A percentile compares a stretch with the other conserved stretches of the same genome.
Conservation (phyloP, 2,329 filamentous ascomycete species). For the Aspergillus aculeatinus region DNA sequence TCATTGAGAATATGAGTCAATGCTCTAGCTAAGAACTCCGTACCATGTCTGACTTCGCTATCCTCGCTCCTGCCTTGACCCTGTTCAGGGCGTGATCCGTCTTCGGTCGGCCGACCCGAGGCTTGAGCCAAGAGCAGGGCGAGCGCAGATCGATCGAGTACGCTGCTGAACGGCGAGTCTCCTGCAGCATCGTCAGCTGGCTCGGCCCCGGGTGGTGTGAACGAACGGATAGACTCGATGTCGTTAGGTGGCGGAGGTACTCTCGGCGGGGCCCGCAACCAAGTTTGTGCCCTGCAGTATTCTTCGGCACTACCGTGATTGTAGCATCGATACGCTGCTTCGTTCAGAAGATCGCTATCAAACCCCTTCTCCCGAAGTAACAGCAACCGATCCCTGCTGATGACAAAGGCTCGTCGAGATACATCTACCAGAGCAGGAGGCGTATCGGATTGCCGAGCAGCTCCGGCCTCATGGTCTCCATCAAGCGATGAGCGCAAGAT, state of each 20-base stretch:
- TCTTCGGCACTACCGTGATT: slow-evolving; percentile 65
- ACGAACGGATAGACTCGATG: slow-evolving; percentile 33
- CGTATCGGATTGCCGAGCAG: slow-evolving; percentile 62
- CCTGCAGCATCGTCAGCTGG: slow-evolving; percentile 29
- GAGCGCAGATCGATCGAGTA: slow-evolving; percentile 32
- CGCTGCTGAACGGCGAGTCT: slow-evolving; percentile 28
- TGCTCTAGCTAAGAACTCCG: slow-evolving; percentile 42
- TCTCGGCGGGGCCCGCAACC: slow-evolving; percentile 58
- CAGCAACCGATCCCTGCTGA: slow-evolving; percentile 50
- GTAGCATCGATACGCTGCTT: slow-evolving; percentile 81
- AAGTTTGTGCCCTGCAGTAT: slow-evolving; percentile 68
- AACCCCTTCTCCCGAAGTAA: slow-evolving; percentile 49
- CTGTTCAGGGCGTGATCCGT: slow-evolving; percentile 23
- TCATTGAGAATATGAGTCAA: slow-evolving; percentile 44
- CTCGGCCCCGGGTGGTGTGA: slow-evolving; percentile 30
- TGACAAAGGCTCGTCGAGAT: slow-evolving; percentile 53
- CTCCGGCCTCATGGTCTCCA: slow-evolving; percentile 71
- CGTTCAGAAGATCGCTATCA: slow-evolving; percentile 64
- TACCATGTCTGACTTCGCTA: slow-evolving; percentile 32
- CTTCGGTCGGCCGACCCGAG: slow-evolving; percentile 25
- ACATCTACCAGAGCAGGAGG: slow-evolving; percentile 49
- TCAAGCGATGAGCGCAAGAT: slow-evolving; percentile 76
- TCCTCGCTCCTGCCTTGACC: slow-evolving; percentile 27
- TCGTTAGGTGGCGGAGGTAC: slow-evolving; percentile 68
- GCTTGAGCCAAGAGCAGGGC: slow-evolving; percentile 38